Conservation (phyloP, 495 filamentous ascomycete genomes). For the Podospora pseudocomata region DNA sequence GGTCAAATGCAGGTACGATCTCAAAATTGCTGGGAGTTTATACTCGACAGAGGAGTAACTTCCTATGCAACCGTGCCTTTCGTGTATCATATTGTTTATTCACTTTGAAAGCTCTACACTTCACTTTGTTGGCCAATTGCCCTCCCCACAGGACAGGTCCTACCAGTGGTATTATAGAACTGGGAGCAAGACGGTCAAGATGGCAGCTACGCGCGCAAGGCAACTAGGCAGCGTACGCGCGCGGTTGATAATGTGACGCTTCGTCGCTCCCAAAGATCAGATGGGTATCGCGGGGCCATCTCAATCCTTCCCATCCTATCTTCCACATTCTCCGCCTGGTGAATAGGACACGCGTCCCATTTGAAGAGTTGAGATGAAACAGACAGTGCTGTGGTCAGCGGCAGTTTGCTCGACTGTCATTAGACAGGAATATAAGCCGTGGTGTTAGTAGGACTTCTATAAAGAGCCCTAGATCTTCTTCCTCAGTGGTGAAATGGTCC, state of each 20-base stretch:
- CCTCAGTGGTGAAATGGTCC: background rate
- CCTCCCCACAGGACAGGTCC: background rate
- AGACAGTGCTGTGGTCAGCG: background rate
- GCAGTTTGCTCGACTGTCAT: background rate
- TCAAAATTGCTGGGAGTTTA: background rate
- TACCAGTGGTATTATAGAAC: background rate
- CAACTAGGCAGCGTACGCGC: background rate
- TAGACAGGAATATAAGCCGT: background rate
- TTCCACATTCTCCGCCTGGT: background rate
- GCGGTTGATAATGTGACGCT: background rate
- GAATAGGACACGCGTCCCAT: background rate
- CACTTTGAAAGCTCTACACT: background rate
- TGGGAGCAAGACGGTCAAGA: background rate
- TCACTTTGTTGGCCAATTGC: background rate
- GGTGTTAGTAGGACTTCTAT: background rate
- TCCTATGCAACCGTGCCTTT: background rate
- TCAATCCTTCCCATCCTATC: background rate
- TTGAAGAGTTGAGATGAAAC: background rate
- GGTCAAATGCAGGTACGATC: background rate
- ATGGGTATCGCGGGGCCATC: background rate
- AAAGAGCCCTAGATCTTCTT: background rate
- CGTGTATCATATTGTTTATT: background rate
- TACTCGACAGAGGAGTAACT: background rate
- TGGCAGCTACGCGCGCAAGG: no score
- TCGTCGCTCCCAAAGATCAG: background rate